Evolutionary conservation across 805 yeast genomes (phyloP).

Genomic region (Cyberlindnera saturnus): DNA sequence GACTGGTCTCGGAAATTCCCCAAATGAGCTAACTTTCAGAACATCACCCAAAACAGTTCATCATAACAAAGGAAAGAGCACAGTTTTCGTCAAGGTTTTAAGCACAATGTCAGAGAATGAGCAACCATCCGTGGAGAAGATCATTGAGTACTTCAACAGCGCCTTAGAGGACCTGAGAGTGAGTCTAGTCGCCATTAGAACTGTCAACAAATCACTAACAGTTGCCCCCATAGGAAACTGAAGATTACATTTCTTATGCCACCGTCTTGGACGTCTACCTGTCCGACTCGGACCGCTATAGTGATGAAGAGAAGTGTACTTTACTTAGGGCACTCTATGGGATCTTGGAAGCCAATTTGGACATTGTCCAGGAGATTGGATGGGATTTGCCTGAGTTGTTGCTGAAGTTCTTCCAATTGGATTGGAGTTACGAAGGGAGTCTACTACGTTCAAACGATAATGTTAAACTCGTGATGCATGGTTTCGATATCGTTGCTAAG

Average conservation of each 20-base stretch:
- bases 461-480: slow-evolving; percentile 29
- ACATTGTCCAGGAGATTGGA: slow-evolving; percentile 61
- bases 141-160: slow-evolving; percentile 8
- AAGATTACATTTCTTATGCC: slow-evolving; percentile 66
- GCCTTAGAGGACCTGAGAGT: slow-evolving; percentile 14
- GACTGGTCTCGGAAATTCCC: too few relatives aligned
- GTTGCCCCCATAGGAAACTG: slow-evolving; percentile 28
- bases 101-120: slow-evolving; percentile 11
- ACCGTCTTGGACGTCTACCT: slow-evolving; percentile 63
- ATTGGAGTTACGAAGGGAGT: slow-evolving; percentile 37
- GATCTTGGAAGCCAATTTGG: slow-evolving; percentile 39
- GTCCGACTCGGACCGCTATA: slow-evolving; percentile 39
- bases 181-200: neutral
- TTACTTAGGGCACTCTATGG: slow-evolving; percentile 42
- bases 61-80: too few relatives aligned
- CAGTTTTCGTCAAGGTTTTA: too few relatives aligned
- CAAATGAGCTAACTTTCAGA: too few relatives aligned
- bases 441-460: slow-evolving; percentile 21
- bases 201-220: neutral
- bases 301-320: slow-evolving; percentile 41
- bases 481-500: slow-evolving; percentile 58
- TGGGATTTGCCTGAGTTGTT: slow-evolving; percentile 87
- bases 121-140: slow-evolving; percentile 5
- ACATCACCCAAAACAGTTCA: too few relatives aligned
- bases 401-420: slow-evolving; percentile 42